phyloP scores from a whole-genome alignment of 305 asterid species.

The Ajuga reptans region DNA sequence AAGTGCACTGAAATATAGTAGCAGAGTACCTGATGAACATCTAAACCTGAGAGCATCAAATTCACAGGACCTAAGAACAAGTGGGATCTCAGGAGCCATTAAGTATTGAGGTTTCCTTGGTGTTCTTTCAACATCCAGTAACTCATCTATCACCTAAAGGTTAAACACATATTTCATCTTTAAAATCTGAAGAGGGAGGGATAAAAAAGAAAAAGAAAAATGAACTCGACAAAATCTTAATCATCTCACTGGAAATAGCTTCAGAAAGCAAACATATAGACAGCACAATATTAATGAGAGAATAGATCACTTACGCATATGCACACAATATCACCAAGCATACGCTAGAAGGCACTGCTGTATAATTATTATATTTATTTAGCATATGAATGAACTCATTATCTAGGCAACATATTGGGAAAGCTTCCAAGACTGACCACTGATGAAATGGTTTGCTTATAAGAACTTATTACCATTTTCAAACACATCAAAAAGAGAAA shows the following conservation, averaged over 20 bases:
- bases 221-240: not conserved
- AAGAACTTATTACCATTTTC: not conserved
- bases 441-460: not conserved
- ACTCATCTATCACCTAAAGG: conserved; percentile 58
- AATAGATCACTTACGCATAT: not conserved
- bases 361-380: conserved; percentile 4
- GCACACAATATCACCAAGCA: not conserved
- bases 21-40: conserved; percentile 68
- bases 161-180: conserved; percentile 7
- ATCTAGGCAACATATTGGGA: not conserved
- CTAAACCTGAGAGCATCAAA: conserved; percentile 67
- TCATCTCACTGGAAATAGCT: not conserved
- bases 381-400: not conserved
- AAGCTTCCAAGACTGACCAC: not conserved
- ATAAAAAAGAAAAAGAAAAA: no score
- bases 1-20: not conserved
- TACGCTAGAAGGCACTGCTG: not conserved
- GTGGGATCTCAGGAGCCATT: conserved; percentile 86
- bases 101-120: conserved; percentile 86
- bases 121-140: conserved; percentile 59
- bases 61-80: conserved; percentile 91
- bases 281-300: conserved; percentile 5
- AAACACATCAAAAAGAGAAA: conserved; percentile 8
- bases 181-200: not conserved
- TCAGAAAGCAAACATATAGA: conserved; percentile 1